Percentiles rank a stretch among this genome's conserved stretches.
Conservation (phyloP, 2,329 filamentous ascomycete genomes). For the Furcasterigmium sp. region DNA sequence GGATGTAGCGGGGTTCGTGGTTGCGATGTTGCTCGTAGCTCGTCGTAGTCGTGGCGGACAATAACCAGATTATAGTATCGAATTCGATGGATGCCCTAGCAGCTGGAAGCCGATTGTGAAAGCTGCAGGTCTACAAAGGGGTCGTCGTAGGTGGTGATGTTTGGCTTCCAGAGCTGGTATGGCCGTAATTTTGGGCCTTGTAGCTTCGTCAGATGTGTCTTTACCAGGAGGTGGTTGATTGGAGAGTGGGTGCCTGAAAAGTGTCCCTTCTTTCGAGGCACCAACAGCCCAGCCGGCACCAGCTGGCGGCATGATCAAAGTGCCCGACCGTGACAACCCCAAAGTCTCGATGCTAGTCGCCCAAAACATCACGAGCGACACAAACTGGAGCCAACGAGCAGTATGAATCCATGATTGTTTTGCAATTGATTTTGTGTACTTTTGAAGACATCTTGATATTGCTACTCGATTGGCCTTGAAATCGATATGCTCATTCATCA, state of each 20-base stretch:
- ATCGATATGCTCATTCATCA: no score
- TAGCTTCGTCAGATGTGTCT: conserved; percentile 16
- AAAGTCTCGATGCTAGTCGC: no score
- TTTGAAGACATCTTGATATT: no score
- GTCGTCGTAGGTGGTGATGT: conserved; percentile 6
- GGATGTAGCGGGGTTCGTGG: not conserved
- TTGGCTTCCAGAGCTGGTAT: conserved; percentile 14
- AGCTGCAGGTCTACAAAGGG: not conserved
- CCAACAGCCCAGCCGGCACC: not conserved
- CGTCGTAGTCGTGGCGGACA: not conserved
- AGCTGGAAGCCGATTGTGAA: conserved; percentile 11
- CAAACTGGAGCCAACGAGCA: no score
- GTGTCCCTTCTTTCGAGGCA: conserved; percentile 1
- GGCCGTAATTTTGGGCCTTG: conserved; percentile 13
- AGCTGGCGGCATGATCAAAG: no score
- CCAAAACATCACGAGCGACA: no score
- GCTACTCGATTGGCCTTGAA: no score
- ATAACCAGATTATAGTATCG: not conserved
- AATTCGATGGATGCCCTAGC: not conserved
- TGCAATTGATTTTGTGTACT: no score
- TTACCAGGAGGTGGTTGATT: conserved; percentile 11
- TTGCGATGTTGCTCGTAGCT: not conserved
- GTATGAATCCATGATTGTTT: no score
- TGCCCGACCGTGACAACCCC: no score
- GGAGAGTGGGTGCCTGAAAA: conserved; percentile 9